Percentiles rank a stretch among this genome's conserved stretches.
phyloP scores from a whole-genome alignment of 148 eudicot genomes.

The Fallopia convolvulus region DNA sequence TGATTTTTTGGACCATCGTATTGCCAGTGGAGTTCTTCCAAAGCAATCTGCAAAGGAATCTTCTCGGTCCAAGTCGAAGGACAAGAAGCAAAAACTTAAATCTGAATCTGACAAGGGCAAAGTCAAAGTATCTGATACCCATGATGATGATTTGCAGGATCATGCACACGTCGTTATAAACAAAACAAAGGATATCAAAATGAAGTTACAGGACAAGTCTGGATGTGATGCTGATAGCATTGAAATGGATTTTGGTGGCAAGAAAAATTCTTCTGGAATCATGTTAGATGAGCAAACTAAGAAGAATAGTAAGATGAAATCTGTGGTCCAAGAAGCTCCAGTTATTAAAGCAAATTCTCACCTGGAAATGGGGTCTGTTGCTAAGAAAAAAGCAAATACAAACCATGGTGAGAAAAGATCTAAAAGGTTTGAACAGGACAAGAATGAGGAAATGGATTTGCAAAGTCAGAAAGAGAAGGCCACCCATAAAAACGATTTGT shows the following conservation, averaged over 20 bases:
- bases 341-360: slow-evolving; percentile 25
- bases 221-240: slow-evolving; percentile 21
- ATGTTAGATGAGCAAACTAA: slow-evolving; percentile 19
- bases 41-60: slow-evolving; percentile 35
- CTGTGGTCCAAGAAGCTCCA: slow-evolving; percentile 20
- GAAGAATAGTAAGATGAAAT: slow-evolving; percentile 22
- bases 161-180: slow-evolving; percentile 27
- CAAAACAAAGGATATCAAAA: slow-evolving; percentile 32
- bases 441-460: slow-evolving; percentile 26
- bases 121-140: slow-evolving; percentile 34
- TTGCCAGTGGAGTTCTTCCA: slow-evolving; percentile 18
- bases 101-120: slow-evolving; percentile 37
- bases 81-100: slow-evolving; percentile 26
- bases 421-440: slow-evolving; percentile 32
- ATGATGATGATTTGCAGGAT: slow-evolving; percentile 22
- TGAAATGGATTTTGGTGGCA: slow-evolving; percentile 19
- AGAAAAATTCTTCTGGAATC: slow-evolving; percentile 26
- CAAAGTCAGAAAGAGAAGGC: slow-evolving; percentile 39
- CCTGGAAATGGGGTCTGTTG: slow-evolving; percentile 20
- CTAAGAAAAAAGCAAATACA: slow-evolving; percentile 22
- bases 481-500: slow-evolving; percentile 32
- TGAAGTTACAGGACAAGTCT: slow-evolving; percentile 37
- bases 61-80: slow-evolving; percentile 32
- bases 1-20: slow-evolving; percentile 23
- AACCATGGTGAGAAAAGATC: slow-evolving; percentile 33